Evolutionary conservation across 1,284 basidiomycete species (phyloP), one percentile per base, ranked within the genome.

Genomic region (Malassezia brasiliensis): DNA sequence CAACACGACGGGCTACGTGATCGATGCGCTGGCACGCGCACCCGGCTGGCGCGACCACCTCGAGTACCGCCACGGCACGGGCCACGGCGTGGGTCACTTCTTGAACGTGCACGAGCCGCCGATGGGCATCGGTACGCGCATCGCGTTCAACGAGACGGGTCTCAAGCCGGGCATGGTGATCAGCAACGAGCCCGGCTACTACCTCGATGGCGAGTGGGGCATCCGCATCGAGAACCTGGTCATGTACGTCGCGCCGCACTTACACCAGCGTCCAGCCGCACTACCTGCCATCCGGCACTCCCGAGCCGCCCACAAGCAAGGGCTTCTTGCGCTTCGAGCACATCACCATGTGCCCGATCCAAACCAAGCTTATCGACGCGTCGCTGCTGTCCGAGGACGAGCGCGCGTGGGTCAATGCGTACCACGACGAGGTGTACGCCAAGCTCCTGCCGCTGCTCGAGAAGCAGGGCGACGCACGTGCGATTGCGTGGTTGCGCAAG

Each of bases 151-250:
- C 52, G 70, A 72, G 50, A 74, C 72, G 14, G 60, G 66, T 22
- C 53, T 74, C 20, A 69, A 72, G 57, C 64, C 69, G 25, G 68
- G 67, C 34, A 74, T 72, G 67, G 66, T 74, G 11, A 38, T 74
- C 20, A 67, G 64, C 46, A 74, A 72, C 52, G 72, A 98, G 68
- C 93, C 93, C 0, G 93, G 90, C 2, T 96, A 87, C 76, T 98
- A 88, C 76, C 83, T 83, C 15, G 90, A 96, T 66, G 93, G 90
- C 5, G 79, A 82, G 56, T 98, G 86, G 72, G 93, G 93, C 3
- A 89, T 96, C 63, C 84, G 93, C 2, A 90, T 94, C 66, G 93
- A 98, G 77, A 90, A 83, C 72, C 54, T 74, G 8, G 63, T 71
- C 44, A 63, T 67, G 49, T 54, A 39, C 38, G 58, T 60, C 17